A percentile compares a stretch with the other conserved stretches of the same genome.
phyloP scores from a whole-genome alignment of 768 basidiomycete species.

The Roridomyces roridus region DNA sequence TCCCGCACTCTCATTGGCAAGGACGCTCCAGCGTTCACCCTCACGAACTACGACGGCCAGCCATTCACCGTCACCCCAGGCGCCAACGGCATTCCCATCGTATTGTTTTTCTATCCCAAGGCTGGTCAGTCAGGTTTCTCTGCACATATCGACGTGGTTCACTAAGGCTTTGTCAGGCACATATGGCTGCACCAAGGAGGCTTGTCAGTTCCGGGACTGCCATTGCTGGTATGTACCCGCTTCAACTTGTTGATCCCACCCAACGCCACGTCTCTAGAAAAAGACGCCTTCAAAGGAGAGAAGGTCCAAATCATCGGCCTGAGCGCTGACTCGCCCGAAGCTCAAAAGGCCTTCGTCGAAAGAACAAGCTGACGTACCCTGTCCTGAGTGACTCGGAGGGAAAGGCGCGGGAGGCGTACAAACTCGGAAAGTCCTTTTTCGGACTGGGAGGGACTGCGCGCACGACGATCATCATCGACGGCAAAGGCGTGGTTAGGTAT shows the following conservation, averaged over 20 bases:
- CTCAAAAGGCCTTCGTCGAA: constrained; percentile 80
- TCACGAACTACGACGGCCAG: constrained; percentile 69
- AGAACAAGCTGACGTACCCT: constrained; percentile 77
- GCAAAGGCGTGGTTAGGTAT: constrained; percentile 69
- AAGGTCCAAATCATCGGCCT: constrained; percentile 76
- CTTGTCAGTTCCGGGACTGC: constrained; percentile 86
- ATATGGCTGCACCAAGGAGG: constrained; percentile 82
- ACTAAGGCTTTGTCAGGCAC: constrained; percentile 51
- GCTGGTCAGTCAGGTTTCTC: constrained; percentile 48
- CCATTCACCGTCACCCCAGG: constrained; percentile 66
- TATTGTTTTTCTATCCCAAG: constrained; percentile 81
- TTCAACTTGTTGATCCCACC: background rate
- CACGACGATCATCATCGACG: constrained; percentile 80
- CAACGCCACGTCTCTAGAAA: constrained; percentile 44
- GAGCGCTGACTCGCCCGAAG: constrained; percentile 72
- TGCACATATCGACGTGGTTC: background rate
- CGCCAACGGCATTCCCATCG: constrained; percentile 62
- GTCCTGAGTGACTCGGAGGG: constrained; percentile 76
- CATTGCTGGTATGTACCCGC: constrained; percentile 54
- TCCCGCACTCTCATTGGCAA: constrained; percentile 64
- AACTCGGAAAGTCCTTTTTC: constrained; percentile 69
- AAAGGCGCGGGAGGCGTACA: constrained; percentile 65
- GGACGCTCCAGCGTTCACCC: constrained; percentile 67
- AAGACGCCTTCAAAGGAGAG: constrained; percentile 66
- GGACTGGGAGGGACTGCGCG: constrained; percentile 67